Base-by-base conservation (phyloP, 2,329 filamentous ascomycete species). In the Mollisiaceae sp. region DNA sequence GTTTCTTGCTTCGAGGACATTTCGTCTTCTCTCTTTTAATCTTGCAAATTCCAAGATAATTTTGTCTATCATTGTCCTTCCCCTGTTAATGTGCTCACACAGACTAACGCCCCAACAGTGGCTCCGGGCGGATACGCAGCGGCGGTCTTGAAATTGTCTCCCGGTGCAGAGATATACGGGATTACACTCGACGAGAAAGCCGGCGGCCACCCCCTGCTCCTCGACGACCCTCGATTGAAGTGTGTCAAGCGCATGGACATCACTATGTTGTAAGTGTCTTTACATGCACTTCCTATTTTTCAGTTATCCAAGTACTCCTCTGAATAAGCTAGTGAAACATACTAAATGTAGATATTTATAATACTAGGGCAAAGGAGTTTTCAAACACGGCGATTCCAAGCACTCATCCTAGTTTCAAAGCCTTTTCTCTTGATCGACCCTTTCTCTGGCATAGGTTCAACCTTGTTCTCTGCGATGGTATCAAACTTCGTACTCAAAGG, bases 201-300 rank as follows among this genome's bases (percentile, higher is more conserved):
- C 15, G 69, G 70, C 12, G 74, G 74, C 2, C 72, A 75, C 47
- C 41, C 65, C 5, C 20, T 75, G 20, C 20, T 72, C 14, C 15
- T 73, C 20, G 22, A 50, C 20, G 15, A 50, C 11, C 15, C 43
- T 4, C 18, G 58, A 43, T n/a, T 39, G 50, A 41, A 4, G 22
- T n/a, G 60, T 32, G 24, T 56, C 9, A 56, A 56, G 27, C 14
- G 9, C 14, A 56, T 56, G 52, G 52, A 56, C 22, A 27, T 56
- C 24, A 56, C 52, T 8, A 56, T 56, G 52, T 36, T 56, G 35
- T 56, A 45, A 18, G 45, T 5, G 24, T 20, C 27, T 35, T 27
- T 18, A 32, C 24, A 36, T 36, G 36, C 52, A 32, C 8, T 9
- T 15, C 14, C 8, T 24, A 24, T 59, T 39, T 2, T 59, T 32